phyloP scores from a whole-genome alignment of 176 grass and related monocot species.

The sorghum (Sorghum bicolor) region Sorghum_bicolor_NCBIv3 NC_012870.2:60077001-60077500 shows the following conservation, averaged over 20 bases:
- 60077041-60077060: neutral
- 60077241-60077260: neutral
- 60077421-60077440: constrained; percentile 23
- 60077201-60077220: neutral
- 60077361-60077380: neutral
- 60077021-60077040: neutral
- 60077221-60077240: neutral
- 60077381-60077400: neutral
- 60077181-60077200: neutral
- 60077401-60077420: constrained; percentile 1
- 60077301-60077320: neutral
- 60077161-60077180: neutral
- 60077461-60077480: constrained; percentile 37
- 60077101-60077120: no score
- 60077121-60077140: no score
- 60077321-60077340: neutral
- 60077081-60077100: neutral
- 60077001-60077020: neutral
- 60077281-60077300: neutral
- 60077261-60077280: neutral
- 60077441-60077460: neutral
- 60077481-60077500: constrained; percentile 13
- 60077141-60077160: no score
- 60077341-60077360: no score
- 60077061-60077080: neutral